A percentile compares a stretch with the other conserved stretches of the same genome.
Evolutionary conservation across 2,329 filamentous ascomycete species (phyloP).

Genomic region (Chaetothyriales sp.): DNA sequence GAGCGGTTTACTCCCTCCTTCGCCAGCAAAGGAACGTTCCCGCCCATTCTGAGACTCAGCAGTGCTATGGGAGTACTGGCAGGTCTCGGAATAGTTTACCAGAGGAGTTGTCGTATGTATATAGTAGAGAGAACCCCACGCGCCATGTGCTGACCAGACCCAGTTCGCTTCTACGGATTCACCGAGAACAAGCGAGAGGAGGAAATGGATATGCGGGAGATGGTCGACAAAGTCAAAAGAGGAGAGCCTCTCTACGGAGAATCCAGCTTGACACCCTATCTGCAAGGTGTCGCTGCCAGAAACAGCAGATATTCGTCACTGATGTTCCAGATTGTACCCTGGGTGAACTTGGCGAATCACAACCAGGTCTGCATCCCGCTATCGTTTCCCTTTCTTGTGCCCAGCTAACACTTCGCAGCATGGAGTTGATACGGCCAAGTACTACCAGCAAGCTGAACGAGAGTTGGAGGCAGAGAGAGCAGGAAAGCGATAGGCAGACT

Average conservation of each 20-base stretch:
- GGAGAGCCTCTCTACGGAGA: constrained; percentile 81
- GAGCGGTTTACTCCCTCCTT: constrained; percentile 76
- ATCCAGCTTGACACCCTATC: constrained; percentile 62
- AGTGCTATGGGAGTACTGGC: constrained; percentile 58
- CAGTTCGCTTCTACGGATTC: constrained; percentile 92
- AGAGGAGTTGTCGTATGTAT: constrained; percentile 63
- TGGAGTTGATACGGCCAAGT: constrained; percentile 95
- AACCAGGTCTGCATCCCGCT: constrained; percentile 38
- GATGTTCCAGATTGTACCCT: constrained; percentile 72
- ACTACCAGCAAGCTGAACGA: constrained; percentile 87
- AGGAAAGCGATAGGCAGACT: background rate
- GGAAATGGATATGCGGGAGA: constrained; percentile 94
- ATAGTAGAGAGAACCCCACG: background rate
- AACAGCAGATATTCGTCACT: constrained; percentile 85
- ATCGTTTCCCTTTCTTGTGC: constrained; percentile 1
- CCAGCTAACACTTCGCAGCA: constrained; percentile 40
- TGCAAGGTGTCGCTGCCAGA: constrained; percentile 82
- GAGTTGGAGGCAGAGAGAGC: constrained; percentile 65
- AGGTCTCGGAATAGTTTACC: constrained; percentile 73
- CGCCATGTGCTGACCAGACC: background rate
- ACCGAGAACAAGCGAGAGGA: constrained; percentile 82
- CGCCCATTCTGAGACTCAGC: constrained; percentile 65
- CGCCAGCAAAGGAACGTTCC: constrained; percentile 67
- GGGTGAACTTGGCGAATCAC: constrained; percentile 99
- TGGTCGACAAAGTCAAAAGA: constrained; percentile 90